Percentiles rank a stretch among this genome's conserved stretches.
Evolutionary conservation across 140 eudicot species (phyloP).

Genomic region (Erigeron philadelphicus): DNA sequence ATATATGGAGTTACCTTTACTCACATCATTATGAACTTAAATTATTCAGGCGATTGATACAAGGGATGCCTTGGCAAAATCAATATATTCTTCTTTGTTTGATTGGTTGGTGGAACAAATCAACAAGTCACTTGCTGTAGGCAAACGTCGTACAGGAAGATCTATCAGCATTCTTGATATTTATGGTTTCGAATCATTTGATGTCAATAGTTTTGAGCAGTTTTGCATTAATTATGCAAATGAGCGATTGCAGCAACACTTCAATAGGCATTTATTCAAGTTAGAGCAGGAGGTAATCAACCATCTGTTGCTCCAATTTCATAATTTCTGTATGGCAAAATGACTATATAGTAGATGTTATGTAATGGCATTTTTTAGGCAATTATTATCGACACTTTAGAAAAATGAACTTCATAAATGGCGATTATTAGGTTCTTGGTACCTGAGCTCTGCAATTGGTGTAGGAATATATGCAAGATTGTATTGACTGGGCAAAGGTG

Average conservation of each 20-base stretch:
- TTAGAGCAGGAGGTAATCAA: constrained; percentile 84
- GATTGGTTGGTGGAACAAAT: constrained; percentile 97
- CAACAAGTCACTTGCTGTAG: constrained; percentile 82
- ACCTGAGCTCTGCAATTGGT: constrained; percentile 3
- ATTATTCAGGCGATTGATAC: constrained; percentile 71
- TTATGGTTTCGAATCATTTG: constrained; percentile 93
- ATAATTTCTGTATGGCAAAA: not conserved
- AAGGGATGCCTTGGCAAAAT: constrained; percentile 93
- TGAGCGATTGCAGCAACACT: constrained; percentile 94
- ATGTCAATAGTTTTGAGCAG: constrained; percentile 96
- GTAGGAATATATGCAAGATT: constrained; percentile 90
- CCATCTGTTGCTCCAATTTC: constrained; percentile 3
- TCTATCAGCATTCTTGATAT: constrained; percentile 97
- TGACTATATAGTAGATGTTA: not conserved
- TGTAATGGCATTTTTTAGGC: not conserved
- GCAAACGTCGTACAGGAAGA: constrained; percentile 84
- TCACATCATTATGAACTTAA: not conserved
- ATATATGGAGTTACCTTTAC: not conserved
- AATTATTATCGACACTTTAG: not conserved
- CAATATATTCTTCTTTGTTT: constrained; percentile 80
- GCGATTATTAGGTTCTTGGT: not conserved
- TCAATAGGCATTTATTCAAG: constrained; percentile 88
- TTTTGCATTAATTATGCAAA: constrained; percentile 96
- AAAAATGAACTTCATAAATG: not conserved
- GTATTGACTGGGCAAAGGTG: constrained; percentile 94